Evolutionary conservation across 176 grass and related monocot species (phyloP).

Genomic region (Chrysopogon serrulatus): DNA sequence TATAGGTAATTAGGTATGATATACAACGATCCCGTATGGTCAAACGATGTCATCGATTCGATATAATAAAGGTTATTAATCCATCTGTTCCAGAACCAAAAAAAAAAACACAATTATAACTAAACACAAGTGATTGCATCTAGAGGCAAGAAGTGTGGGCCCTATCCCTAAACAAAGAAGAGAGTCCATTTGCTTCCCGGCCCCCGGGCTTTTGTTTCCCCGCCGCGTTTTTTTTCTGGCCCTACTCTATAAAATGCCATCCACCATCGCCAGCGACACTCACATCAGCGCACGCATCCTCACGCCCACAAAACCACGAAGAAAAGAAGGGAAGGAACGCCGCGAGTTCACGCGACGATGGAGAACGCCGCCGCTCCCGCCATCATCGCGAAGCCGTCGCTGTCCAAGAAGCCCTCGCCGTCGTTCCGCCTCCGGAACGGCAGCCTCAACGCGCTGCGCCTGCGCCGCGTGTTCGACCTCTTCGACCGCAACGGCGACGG

Average conservation of each 20-base stretch:
- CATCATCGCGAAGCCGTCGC: constrained; percentile 14
- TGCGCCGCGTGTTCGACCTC: constrained; percentile 90
- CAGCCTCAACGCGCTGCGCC: constrained; percentile 85
- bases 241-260: constrained; percentile 26
- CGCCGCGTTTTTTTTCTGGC: background rate
- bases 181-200: background rate
- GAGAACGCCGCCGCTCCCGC: background rate
- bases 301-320: background rate
- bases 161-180: background rate
- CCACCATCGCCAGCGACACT: background rate
- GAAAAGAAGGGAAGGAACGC: background rate
- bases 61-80: too few relatives aligned
- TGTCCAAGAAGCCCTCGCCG: constrained; percentile 54
- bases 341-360: constrained; percentile 18
- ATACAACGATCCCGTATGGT: too few relatives aligned
- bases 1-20: too few relatives aligned
- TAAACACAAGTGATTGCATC: too few relatives aligned
- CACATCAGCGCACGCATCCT: background rate
- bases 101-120: too few relatives aligned
- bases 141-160: too few relatives aligned
- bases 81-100: too few relatives aligned
- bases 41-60: too few relatives aligned
- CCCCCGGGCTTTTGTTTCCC: too few relatives aligned
- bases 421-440: constrained; percentile 95
- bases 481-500: constrained; percentile 95